A percentile compares a stretch with the other conserved stretches of the same genome.
Conservation (phyloP, 75 land plant genomes). For the Sequoiadendron giganteum region DNA sequence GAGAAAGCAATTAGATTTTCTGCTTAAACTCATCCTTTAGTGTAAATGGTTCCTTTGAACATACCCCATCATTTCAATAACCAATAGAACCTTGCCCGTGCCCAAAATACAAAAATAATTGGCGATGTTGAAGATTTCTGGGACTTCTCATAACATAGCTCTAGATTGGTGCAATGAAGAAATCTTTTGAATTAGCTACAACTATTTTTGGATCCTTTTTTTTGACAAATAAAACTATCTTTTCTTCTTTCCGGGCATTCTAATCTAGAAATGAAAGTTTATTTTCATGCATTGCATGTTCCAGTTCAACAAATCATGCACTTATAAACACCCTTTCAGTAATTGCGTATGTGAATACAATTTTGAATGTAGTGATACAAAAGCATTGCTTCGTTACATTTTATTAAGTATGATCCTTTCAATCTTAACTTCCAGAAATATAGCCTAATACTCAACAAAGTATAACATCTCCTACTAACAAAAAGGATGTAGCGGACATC, state of each 20-base stretch:
- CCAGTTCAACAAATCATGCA: not conserved
- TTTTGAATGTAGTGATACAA: not conserved
- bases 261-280: not conserved
- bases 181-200: not conserved
- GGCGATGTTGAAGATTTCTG: not conserved
- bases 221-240: not conserved
- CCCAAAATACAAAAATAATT: not conserved
- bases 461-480: not conserved
- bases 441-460: not conserved
- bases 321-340: not conserved
- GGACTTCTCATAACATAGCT: not conserved
- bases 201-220: not conserved
- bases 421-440: not conserved
- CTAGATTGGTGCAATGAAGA: not conserved
- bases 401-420: not conserved
- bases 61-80: not conserved
- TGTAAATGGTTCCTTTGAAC: not conserved
- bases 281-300: not conserved
- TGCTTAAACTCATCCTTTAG: not conserved
- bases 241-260: not conserved
- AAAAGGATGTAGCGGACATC: not conserved
- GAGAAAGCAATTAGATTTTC: not conserved
- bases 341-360: not conserved
- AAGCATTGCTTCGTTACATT: not conserved
- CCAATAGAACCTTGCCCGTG: not conserved